These are phyloP conservation scores for Cryptosporidium canis DNA, from an alignment of 169 alveolate genomes.

Conservation along the genomic window DNA sequence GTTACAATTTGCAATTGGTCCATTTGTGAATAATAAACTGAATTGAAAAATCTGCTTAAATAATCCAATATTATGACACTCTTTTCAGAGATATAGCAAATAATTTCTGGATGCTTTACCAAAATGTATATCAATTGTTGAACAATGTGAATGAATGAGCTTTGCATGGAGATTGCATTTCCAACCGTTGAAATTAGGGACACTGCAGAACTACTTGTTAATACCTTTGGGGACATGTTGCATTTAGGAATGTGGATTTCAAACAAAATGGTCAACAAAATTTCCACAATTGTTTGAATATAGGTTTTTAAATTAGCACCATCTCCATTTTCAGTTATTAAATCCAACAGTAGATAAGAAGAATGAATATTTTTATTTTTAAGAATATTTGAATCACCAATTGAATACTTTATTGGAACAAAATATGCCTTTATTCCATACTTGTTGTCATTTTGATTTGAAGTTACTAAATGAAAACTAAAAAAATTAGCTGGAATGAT, in stretches of 20 bases:
- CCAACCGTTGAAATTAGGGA: background rate
- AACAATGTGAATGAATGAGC: slow-evolving; percentile 16
- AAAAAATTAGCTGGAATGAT: slow-evolving; percentile 15
- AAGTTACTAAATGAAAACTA: slow-evolving; percentile 3
- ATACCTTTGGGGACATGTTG: background rate
- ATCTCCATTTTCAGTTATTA: background rate
- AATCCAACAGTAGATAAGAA: slow-evolving; percentile 31
- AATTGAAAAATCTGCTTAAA: background rate
- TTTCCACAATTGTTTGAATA: background rate
- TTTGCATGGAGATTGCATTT: background rate
- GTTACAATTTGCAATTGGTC: slow-evolving; percentile 50
- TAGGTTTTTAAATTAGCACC: background rate
- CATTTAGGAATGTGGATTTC: slow-evolving; percentile 8
- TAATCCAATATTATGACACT: slow-evolving; percentile 8
- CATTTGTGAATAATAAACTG: slow-evolving; percentile 4
- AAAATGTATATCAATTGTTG: slow-evolving; percentile 24
- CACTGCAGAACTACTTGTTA: background rate
- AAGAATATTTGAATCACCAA: background rate
- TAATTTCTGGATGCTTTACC: background rate
- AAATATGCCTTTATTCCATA: slow-evolving; percentile 30
- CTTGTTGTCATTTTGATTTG: background rate
- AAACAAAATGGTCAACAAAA: background rate
- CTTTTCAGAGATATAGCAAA: background rate
- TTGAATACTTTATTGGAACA: slow-evolving; percentile 22
- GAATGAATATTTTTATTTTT: slow-evolving; percentile 39